These are phyloP conservation scores for Cercophora sp. DNA, from an alignment of 495 filamentous ascomycete species.

Conservation along the genomic window DNA sequence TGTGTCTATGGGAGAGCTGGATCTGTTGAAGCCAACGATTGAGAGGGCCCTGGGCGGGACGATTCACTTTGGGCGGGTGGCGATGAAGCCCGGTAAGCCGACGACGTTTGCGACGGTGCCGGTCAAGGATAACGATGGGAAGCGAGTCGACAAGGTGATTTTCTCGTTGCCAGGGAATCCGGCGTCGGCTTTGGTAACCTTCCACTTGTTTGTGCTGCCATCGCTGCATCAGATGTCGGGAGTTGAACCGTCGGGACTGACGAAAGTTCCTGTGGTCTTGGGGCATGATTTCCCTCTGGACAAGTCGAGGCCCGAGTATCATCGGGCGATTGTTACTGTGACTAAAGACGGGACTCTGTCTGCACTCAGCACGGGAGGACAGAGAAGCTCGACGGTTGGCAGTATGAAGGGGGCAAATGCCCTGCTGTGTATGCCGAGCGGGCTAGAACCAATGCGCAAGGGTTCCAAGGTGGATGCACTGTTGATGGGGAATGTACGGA, in stretches of 20 bases:
- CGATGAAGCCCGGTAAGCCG: constrained; percentile 97
- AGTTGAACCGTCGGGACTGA: constrained; percentile 58
- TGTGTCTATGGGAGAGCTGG: constrained; percentile 96
- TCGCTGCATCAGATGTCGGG: constrained; percentile 70
- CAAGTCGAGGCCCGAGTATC: constrained; percentile 76
- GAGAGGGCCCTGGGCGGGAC: constrained; percentile 85
- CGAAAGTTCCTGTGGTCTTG: constrained; percentile 65
- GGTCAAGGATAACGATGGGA: constrained; percentile 52
- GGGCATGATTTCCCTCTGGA: constrained; percentile 71
- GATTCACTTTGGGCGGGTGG: constrained; percentile 93
- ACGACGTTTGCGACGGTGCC: constrained; percentile 93
- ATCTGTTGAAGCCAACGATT: constrained; percentile 95
- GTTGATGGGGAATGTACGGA: constrained; percentile 37
- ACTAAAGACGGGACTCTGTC: constrained; percentile 56
- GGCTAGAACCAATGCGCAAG: constrained; percentile 38
- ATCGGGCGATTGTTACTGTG: constrained; percentile 68
- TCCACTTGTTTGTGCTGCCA: constrained; percentile 90
- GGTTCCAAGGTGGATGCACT: constrained; percentile 43
- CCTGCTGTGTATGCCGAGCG: constrained; percentile 67
- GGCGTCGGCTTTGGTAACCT: constrained; percentile 85
- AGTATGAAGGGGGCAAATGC: constrained; percentile 87
- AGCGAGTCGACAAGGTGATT: constrained; percentile 63
- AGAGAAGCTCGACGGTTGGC: constrained; percentile 83
- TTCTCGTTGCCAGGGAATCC: constrained; percentile 96
- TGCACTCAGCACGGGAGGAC: constrained; percentile 81